Conservation (phyloP, 208 protist species). For the Strigomonas culicis region DNA sequence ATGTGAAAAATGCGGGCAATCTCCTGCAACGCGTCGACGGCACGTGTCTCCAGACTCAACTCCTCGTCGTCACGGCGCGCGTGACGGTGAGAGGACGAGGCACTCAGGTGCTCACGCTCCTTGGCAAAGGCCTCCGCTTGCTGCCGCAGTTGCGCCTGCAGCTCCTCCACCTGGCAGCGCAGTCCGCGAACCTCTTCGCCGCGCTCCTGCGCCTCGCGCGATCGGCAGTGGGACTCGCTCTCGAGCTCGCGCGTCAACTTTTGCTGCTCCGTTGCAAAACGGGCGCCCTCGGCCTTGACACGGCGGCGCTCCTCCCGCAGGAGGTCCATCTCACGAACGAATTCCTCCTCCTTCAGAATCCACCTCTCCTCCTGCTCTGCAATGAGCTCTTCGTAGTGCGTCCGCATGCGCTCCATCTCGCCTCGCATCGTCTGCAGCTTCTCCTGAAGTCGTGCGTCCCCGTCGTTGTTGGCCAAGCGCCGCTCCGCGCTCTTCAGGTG, state of each 20-base stretch:
- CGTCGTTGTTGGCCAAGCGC: slow-evolving; percentile 18
- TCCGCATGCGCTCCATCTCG: slow-evolving; percentile 20
- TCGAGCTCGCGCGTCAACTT: slow-evolving; percentile 32
- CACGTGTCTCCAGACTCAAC: background rate
- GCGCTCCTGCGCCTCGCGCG: slow-evolving; percentile 9
- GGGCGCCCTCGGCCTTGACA: slow-evolving; percentile 19
- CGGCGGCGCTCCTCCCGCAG: slow-evolving; percentile 48
- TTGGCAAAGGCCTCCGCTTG: slow-evolving; percentile 18
- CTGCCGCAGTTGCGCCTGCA: slow-evolving; percentile 13
- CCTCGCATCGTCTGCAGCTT: slow-evolving; percentile 50
- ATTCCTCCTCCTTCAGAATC: slow-evolving; percentile 53
- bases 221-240: slow-evolving; percentile 21
- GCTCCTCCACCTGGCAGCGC: slow-evolving; percentile 4
- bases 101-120: background rate
- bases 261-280: slow-evolving; percentile 30
- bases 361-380: slow-evolving; percentile 25
- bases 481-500: slow-evolving; percentile 36
- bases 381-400: slow-evolving; percentile 15
- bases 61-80: background rate
- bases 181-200: slow-evolving; percentile 8
- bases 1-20: slow-evolving; percentile 28
- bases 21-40: slow-evolving; percentile 11
- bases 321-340: slow-evolving; percentile 50
- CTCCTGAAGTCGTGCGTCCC: slow-evolving; percentile 38
- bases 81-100: background rate